Conservation (phyloP, 805 yeast species). For the Lipomyces anomalus region DNA sequence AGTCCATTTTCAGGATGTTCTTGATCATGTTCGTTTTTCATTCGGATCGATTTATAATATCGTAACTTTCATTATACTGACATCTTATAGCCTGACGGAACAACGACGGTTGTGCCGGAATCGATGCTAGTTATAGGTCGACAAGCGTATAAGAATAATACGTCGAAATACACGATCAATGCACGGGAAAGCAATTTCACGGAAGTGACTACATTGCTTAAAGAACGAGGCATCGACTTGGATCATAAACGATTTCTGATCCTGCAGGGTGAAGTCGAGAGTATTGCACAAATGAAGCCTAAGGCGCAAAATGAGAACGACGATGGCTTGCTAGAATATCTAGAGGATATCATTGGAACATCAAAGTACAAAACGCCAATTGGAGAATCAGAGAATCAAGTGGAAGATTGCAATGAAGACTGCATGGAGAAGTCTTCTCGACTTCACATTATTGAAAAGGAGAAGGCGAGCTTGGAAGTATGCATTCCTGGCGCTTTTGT, state of each 20-base stretch:
- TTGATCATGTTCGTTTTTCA: slow-evolving; percentile 40
- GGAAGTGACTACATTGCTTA: slow-evolving; percentile 68
- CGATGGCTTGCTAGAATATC: slow-evolving; percentile 87
- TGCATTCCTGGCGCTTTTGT: neutral
- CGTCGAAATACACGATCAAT: slow-evolving; percentile 74
- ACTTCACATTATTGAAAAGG: slow-evolving; percentile 72
- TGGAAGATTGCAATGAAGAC: slow-evolving; percentile 71
- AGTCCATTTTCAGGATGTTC: slow-evolving; percentile 73
- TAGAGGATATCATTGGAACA: slow-evolving; percentile 97
- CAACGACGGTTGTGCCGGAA: slow-evolving; percentile 45
- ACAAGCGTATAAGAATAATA: slow-evolving; percentile 67
- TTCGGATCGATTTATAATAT: neutral
- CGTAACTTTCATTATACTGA: too few relatives aligned
- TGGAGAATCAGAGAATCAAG: slow-evolving; percentile 52
- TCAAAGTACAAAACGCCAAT: slow-evolving; percentile 72
- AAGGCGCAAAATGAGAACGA: slow-evolving; percentile 89
- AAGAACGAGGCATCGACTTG: slow-evolving; percentile 81
- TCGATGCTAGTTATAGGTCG: slow-evolving; percentile 68
- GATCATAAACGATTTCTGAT: slow-evolving; percentile 93
- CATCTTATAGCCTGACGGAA: slow-evolving; percentile 36
- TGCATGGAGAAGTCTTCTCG: slow-evolving; percentile 78
- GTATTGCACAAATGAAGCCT: slow-evolving; percentile 97
- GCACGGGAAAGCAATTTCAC: slow-evolving; percentile 64
- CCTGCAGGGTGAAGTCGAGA: slow-evolving; percentile 96
- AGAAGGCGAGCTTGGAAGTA: slow-evolving; percentile 45